phyloP scores from a whole-genome alignment of 2,329 filamentous ascomycete genomes.

The Sporothrix pallida region DNA sequence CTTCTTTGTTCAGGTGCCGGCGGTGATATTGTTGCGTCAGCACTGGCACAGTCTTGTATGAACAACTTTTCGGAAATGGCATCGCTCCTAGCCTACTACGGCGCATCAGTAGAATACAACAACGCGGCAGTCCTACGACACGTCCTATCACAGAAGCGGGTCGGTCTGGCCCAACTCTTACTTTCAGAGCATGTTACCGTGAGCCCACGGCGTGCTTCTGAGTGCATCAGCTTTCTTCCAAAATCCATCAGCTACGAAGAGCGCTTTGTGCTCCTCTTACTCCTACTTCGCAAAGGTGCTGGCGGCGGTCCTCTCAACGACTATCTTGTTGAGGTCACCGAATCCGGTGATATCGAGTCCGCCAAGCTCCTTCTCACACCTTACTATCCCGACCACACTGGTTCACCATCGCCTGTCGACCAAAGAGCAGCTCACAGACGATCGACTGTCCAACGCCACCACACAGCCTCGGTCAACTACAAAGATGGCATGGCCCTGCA shows the following conservation, averaged over 20 bases:
- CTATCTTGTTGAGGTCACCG: conserved; percentile 56
- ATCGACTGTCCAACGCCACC: conserved; percentile 47
- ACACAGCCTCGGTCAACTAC: conserved; percentile 59
- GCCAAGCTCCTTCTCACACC: conserved; percentile 58
- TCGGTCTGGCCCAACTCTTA: conserved; percentile 55
- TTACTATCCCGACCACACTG: conserved; percentile 47
- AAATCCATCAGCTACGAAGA: conserved; percentile 58
- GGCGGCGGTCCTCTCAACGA: conserved; percentile 55
- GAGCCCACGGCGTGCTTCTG: conserved; percentile 54
- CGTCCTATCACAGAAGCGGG: conserved; percentile 54
- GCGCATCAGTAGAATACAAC: conserved; percentile 61
- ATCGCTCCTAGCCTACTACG: conserved; percentile 57
- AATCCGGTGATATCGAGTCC: conserved; percentile 55
- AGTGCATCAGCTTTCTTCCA: conserved; percentile 57
- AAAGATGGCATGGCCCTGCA: conserved; percentile 58
- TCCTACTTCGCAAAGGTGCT: conserved; percentile 59
- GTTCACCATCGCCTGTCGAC: not conserved
- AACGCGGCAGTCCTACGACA: conserved; percentile 57
- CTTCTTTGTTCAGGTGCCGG: conserved; percentile 63
- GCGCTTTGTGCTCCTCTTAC: conserved; percentile 52
- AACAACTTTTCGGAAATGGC: conserved; percentile 62
- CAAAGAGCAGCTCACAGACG: not conserved
- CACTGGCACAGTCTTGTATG: conserved; percentile 56
- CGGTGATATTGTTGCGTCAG: conserved; percentile 56
- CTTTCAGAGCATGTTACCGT: conserved; percentile 53